Percentiles rank a stretch among this genome's conserved stretches.
Evolutionary conservation across 306 rosid genomes (phyloP).

Genomic region (Abrus precatorius): DNA sequence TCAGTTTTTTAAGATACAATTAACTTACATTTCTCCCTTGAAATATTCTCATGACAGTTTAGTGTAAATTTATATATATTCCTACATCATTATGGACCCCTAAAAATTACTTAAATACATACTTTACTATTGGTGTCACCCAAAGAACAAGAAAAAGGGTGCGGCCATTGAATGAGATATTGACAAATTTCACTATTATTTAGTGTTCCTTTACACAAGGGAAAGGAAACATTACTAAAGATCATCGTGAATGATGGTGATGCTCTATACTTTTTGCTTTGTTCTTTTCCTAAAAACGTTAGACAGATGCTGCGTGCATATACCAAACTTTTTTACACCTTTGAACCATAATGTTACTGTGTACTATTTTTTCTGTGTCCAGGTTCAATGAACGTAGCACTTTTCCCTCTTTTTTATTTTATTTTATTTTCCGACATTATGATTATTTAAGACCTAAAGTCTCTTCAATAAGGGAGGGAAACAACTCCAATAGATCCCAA

Average conservation of each 20-base stretch:
- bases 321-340: constrained; percentile 49
- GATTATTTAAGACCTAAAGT: constrained; percentile 32
- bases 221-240: constrained; percentile 34
- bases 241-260: constrained; percentile 40
- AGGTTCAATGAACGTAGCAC: constrained; percentile 64
- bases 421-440: constrained; percentile 26
- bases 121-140: constrained; percentile 1
- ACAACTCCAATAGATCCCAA: constrained; percentile 9
- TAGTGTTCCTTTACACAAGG: neutral
- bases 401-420: neutral
- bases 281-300: constrained; percentile 38
- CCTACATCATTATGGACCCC: constrained; percentile 37
- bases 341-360: neutral
- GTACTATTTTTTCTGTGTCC: constrained; percentile 35
- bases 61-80: constrained; percentile 15
- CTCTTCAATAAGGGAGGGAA: constrained; percentile 11
- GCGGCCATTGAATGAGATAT: constrained; percentile 21
- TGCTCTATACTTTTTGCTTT: constrained; percentile 43
- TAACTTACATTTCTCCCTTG: neutral
- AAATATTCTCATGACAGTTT: neutral
- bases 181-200: neutral
- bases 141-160: constrained; percentile 2
- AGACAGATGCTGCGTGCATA: constrained; percentile 42
- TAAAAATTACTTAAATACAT: neutral
- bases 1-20: neutral